Evolutionary conservation across 2,329 filamentous ascomycete species (phyloP).

Genomic region (Diaporthe caulivora): DNA sequence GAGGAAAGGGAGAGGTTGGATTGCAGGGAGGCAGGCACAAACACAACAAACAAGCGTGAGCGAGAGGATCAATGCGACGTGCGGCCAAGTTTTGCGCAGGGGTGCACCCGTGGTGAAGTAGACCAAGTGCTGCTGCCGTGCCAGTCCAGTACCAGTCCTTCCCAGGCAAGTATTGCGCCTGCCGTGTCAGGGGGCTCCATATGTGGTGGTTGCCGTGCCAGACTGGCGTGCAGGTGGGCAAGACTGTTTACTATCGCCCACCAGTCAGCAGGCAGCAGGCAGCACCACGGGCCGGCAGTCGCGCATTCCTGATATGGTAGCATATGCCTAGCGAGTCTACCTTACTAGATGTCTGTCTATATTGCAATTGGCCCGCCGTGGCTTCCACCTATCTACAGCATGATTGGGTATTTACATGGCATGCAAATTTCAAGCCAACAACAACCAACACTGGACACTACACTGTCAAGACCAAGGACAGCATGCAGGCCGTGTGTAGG

Average conservation of each 20-base stretch:
- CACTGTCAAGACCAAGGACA: not conserved
- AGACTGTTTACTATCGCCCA: constrained; percentile 22
- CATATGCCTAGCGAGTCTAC: not conserved
- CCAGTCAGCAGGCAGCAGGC: constrained; percentile 17
- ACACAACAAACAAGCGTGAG: constrained; percentile 4
- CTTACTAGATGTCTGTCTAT: too few relatives aligned
- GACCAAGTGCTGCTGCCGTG: not conserved
- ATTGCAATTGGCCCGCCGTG: not conserved
- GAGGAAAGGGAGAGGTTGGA: not conserved
- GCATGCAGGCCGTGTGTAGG: not conserved
- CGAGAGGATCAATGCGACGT: constrained; percentile 22
- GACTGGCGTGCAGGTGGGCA: not conserved
- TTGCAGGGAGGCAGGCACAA: constrained; percentile 10
- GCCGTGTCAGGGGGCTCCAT: not conserved
- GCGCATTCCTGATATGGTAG: not conserved
- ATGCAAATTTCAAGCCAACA: too few relatives aligned
- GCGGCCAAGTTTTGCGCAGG: constrained; percentile 28
- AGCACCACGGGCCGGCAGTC: too few relatives aligned
- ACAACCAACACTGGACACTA: not conserved
- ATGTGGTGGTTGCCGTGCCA: constrained; percentile 7
- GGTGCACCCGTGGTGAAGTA: not conserved
- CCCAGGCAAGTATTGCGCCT: too few relatives aligned
- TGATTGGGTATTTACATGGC: not conserved
- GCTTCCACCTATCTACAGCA: not conserved
- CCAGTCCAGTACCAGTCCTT: too few relatives aligned